These are phyloP conservation scores for Elymus sibiricus DNA, from an alignment of 176 grass and related monocot genomes.

Conservation along the genomic window DNA sequence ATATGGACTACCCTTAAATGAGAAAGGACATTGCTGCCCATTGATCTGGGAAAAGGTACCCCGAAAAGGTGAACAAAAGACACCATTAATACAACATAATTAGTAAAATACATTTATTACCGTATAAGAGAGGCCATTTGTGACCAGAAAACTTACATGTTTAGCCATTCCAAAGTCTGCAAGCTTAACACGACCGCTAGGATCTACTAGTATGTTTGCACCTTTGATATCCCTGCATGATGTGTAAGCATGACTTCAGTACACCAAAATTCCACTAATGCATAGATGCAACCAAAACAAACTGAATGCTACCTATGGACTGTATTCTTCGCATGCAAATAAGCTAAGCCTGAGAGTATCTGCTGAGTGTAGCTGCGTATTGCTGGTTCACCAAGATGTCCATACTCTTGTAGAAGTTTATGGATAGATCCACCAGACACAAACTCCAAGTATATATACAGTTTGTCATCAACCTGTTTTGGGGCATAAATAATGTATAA, in stretches of 20 bases:
- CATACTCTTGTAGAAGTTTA: slow-evolving; percentile 97
- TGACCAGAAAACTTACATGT: slow-evolving; percentile 58
- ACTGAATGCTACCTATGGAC: slow-evolving; percentile 79
- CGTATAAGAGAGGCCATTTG: neutral
- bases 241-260: slow-evolving; percentile 11
- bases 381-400: slow-evolving; percentile 89
- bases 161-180: slow-evolving; percentile 99
- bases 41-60: slow-evolving; percentile 56
- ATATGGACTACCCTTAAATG: slow-evolving; percentile 98
- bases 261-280: neutral
- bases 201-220: slow-evolving; percentile 97
- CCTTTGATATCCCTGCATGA: slow-evolving; percentile 94
- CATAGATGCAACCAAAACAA: neutral
- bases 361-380: slow-evolving; percentile 98
- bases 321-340: slow-evolving; percentile 95
- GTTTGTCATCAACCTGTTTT: slow-evolving; percentile 80
- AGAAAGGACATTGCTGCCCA: slow-evolving; percentile 89
- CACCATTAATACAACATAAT: neutral
- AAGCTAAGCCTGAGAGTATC: slow-evolving; percentile 94
- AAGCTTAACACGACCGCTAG: slow-evolving; percentile 96
- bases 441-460: slow-evolving; percentile 99
- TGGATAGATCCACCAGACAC: slow-evolving; percentile 99
- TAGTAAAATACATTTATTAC: neutral
- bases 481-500: slow-evolving; percentile 25
- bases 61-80: neutral